Evolutionary conservation across 495 filamentous ascomycete species (phyloP).

Genomic region (Trypethelium eluteriae): DNA sequence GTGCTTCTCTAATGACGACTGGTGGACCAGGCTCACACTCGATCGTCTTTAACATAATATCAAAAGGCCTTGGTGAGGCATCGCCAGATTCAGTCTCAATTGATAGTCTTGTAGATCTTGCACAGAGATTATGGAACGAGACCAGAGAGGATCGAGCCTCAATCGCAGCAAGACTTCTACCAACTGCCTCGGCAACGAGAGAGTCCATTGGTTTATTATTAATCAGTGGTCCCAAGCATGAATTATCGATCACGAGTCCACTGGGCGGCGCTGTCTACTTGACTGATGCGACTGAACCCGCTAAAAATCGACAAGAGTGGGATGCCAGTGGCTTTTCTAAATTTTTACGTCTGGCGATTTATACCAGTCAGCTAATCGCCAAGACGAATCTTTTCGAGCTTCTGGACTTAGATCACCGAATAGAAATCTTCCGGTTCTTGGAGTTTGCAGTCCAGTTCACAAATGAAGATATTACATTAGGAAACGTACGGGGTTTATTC

Average conservation of each 20-base stretch:
- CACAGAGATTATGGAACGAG: slow-evolving; percentile 44
- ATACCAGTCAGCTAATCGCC: slow-evolving; percentile 50
- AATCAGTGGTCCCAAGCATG: slow-evolving; percentile 47
- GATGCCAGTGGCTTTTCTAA: slow-evolving; percentile 63
- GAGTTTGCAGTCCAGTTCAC: slow-evolving; percentile 51
- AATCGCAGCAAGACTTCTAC: slow-evolving; percentile 42
- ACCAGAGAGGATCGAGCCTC: slow-evolving; percentile 30
- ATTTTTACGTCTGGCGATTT: slow-evolving; percentile 66
- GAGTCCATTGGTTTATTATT: slow-evolving; percentile 54
- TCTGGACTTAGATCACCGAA: slow-evolving; percentile 17
- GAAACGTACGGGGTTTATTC: slow-evolving; percentile 31
- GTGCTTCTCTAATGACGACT: slow-evolving; percentile 17
- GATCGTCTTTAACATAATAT: slow-evolving; percentile 43
- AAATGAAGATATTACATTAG: slow-evolving; percentile 56
- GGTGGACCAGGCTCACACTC: background rate
- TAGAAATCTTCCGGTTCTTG: slow-evolving; percentile 38
- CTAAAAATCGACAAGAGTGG: slow-evolving; percentile 24
- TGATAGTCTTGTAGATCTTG: slow-evolving; percentile 48
- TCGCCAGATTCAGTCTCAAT: slow-evolving; percentile 44
- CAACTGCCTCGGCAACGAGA: slow-evolving; percentile 43
- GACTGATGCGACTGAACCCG: slow-evolving; percentile 34
- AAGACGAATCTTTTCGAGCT: slow-evolving; percentile 22
- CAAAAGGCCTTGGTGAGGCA: slow-evolving; percentile 44
- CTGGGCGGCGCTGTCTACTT: slow-evolving; percentile 66
- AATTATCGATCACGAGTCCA: slow-evolving; percentile 62